Base-by-base conservation (phyloP, 1,284 basidiomycete species). In the Melampsora larici-populina region DNA sequence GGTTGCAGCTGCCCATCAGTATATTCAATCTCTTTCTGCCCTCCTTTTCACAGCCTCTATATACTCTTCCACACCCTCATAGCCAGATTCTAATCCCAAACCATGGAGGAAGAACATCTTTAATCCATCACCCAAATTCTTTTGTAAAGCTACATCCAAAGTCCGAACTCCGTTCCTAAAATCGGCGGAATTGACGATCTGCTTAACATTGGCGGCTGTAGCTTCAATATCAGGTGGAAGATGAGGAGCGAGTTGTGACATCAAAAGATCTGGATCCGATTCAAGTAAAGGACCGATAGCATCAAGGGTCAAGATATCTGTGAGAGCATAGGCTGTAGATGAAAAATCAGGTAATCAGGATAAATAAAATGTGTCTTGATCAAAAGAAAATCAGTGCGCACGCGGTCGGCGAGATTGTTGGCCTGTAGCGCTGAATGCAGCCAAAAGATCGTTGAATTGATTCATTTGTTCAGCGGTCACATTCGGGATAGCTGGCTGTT, bases 31-130 rank as follows among this genome's bases (percentile, higher is more conserved):
- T 36, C 36, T 36, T 36, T 36, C 36, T 36, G 36, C 36, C 80
- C 58, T n/a, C 84, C 86, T 83, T 87, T 97, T 87, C 97, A 98
- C 51, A 55, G 17, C 92, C 94, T 73, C 43, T 26, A 73, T 26
- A 26, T 73, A 73, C 62, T 40, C 70, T 18, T 73, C 70, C 6
- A 73, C 43, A 40, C 70, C 70, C 48, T 49, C 24, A 17, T 36
- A 73, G 49, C 26, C 43, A 65, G 58, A 29, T 26, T 73, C 40
- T 11, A 73, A 65, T 17, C 70, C 70, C 13, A 73, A 40, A 9
- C 70, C 70, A 65, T 73, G 70, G 2, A 49, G 46, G 29, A 73
- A 65, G 43, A 73, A 73, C 58, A 73, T 64, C 43, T 31, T 65
- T 46, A 73, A 49, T 3, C 70, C 70, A 26, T 73, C 62, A 63